These are phyloP conservation scores for Verticillium longisporum DNA, from an alignment of 2,329 filamentous ascomycete species.

Conservation along the genomic window DNA sequence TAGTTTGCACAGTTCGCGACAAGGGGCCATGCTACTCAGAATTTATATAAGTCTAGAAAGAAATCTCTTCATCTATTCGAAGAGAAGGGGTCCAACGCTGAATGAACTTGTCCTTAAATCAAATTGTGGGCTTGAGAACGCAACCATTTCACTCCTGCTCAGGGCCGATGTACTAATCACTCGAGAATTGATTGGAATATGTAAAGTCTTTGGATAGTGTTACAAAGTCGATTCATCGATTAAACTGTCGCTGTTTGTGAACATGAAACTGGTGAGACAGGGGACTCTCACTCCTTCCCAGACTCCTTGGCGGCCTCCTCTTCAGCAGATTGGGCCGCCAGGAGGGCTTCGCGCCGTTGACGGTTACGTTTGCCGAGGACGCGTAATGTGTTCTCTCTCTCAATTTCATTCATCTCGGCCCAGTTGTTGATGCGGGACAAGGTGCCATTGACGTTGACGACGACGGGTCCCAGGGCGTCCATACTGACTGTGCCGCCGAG, in stretches of 20 bases:
- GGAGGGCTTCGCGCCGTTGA: slow-evolving; percentile 48
- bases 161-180: too few relatives aligned
- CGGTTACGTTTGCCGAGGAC: slow-evolving; percentile 64
- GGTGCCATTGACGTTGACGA: slow-evolving; percentile 67
- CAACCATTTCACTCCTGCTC: too few relatives aligned
- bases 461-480: slow-evolving; percentile 64
- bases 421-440: slow-evolving; percentile 68
- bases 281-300: background rate
- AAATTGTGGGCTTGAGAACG: too few relatives aligned
- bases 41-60: too few relatives aligned
- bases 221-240: too few relatives aligned
- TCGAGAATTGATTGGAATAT: too few relatives aligned
- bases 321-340: background rate
- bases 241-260: background rate
- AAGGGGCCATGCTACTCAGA: too few relatives aligned
- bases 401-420: slow-evolving; percentile 62
- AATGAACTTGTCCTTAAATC: too few relatives aligned
- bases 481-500: slow-evolving; percentile 42
- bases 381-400: slow-evolving; percentile 59
- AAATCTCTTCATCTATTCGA: too few relatives aligned
- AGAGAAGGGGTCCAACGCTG: too few relatives aligned
- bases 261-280: background rate
- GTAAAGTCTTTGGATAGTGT: too few relatives aligned
- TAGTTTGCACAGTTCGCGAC: too few relatives aligned
- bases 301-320: background rate